Evolutionary conservation across 768 basidiomycete genomes (phyloP), one percentile per base, ranked within the genome.

Genomic region (Mycena venus): DNA sequence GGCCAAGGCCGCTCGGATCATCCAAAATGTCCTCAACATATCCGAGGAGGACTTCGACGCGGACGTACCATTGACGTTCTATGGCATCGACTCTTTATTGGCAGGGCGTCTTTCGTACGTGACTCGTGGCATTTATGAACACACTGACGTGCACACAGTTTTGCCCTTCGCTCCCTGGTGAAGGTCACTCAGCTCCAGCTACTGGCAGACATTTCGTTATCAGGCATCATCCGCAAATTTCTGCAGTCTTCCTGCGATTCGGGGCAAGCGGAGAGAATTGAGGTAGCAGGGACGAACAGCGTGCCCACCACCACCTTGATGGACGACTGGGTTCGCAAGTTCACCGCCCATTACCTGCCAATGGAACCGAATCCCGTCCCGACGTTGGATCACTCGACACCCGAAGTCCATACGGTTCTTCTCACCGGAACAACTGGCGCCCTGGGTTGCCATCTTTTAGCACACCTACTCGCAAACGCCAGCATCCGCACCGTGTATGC

Each of bases 41-140:
- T 68, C 82, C 2, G 70, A 70, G 21, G 79, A 82, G 23, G 85
- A 86, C 38, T 83, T 88, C 55, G 80, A 80, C 4, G 63, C 74
- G 1, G 82, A 86, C 15, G 82, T 85, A 8, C 86, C 87, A 2
- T 79, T 88, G 59, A 86, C 84, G 1, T 79, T 83, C 3, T 87
- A 87, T 49, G 87, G 87, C 7, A 12, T 73, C 17, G 72, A 73
- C 32, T 73, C 72, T 7, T 23, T 73, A 1, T 68, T 51, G 1
- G 72, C 72, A 2, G 65, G 42, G 11, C 65, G 72, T 5, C 65
- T 73, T 9, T 68, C 65, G 69, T 70, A 25, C 2, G 69, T 31
- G 2, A 42, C 38, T 21, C 17, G 10, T 49, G n/a, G 29, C 44
- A 23, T 56, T 19, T 23, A n/a, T 9, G n/a, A n/a, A n/a, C n/a